phyloP scores from a whole-genome alignment of 1,139 yeast genomes.

The Debaryomycetaceae sp. region DNA sequence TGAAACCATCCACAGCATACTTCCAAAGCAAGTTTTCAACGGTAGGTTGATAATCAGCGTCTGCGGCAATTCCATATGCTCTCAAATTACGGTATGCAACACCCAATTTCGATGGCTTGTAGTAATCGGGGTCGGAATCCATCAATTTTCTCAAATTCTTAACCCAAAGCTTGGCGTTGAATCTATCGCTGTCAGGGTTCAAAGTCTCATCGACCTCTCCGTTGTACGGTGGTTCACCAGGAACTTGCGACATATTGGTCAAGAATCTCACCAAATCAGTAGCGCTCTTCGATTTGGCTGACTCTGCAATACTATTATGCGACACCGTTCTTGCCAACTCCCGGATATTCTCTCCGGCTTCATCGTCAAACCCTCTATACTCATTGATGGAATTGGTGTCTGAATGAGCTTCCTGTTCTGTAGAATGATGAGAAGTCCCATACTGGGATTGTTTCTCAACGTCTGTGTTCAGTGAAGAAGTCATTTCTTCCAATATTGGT shows the following conservation, averaged over 20 bases:
- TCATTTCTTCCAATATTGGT: neutral
- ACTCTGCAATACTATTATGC: slow-evolving; percentile 6
- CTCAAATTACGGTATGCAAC: slow-evolving; percentile 64
- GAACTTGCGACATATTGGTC: slow-evolving; percentile 51
- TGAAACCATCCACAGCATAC: slow-evolving; percentile 13
- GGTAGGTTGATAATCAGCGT: slow-evolving; percentile 77
- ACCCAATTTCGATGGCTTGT: slow-evolving; percentile 63
- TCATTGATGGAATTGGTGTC: slow-evolving; percentile 22
- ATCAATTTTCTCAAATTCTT: slow-evolving; percentile 57
- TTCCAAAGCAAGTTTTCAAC: slow-evolving; percentile 49
- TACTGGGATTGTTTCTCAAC: slow-evolving; percentile 9
- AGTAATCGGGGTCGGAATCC: slow-evolving; percentile 56
- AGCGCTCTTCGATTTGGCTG: slow-evolving; percentile 24
- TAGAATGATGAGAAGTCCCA: slow-evolving; percentile 4
- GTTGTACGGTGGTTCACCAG: slow-evolving; percentile 42
- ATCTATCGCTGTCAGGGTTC: slow-evolving; percentile 46
- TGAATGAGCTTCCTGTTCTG: slow-evolving; percentile 4
- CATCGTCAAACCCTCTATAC: slow-evolving; percentile 27
- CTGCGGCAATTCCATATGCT: slow-evolving; percentile 74
- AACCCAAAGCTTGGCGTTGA: slow-evolving; percentile 74
- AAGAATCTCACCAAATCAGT: slow-evolving; percentile 47
- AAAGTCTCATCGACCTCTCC: slow-evolving; percentile 15
- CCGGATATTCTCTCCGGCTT: slow-evolving; percentile 24
- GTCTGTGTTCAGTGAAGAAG: neutral
- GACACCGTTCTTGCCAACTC: slow-evolving; percentile 34